Evolutionary conservation across 2,329 filamentous ascomycete species (phyloP), one percentile per base, ranked within the genome.

Genomic region (Pseudocercospora musae): DNA sequence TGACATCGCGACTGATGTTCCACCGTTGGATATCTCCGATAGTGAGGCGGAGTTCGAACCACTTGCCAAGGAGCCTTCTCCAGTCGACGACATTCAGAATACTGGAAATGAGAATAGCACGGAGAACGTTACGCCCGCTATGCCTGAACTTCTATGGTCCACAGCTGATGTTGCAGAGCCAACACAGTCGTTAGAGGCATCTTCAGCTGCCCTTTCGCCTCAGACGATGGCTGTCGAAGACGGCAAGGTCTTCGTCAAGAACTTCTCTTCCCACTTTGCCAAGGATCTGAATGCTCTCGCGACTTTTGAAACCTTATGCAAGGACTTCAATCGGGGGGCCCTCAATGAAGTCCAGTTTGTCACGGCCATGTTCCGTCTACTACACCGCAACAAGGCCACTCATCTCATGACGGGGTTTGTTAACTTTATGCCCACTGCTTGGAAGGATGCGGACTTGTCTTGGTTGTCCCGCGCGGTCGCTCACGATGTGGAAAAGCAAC

Each of bases 271-370:
- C 11, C 48, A 58, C n/a, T 66, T 60, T 44, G 44, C 42, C n/a
- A 40, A 50, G 3, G 53, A 62, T 18, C 15, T 48, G n/a, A 44
- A 54, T 13, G 60, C 53, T 9, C 29, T 65, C 15, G 59, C 49
- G 2, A 18, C 56, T 8, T 68, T 68, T 44, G 46, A 63, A 27
- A 18, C 53, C 2, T 29, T 63, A 9, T 62, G 54, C 59, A 62
- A 57, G 21, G 25, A 59, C 13, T 68, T 64, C 60, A 58, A 67
- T 42, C 54, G 33, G 3, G 57, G 56, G 15, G 53, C n/a, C 10
- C 46, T 63, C 46, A 56, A 57, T 18, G 62, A 64, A 21, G 18
- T 31, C 6, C 57, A 66, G 2, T 68, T 70, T 48, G 68, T 69
- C 56, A 56, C 60, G n/a, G 42, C 53, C 11, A 59, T 62, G n/a